Base-by-base conservation (phyloP, 305 asterid species). In the Fraxinus nigra region DNA sequence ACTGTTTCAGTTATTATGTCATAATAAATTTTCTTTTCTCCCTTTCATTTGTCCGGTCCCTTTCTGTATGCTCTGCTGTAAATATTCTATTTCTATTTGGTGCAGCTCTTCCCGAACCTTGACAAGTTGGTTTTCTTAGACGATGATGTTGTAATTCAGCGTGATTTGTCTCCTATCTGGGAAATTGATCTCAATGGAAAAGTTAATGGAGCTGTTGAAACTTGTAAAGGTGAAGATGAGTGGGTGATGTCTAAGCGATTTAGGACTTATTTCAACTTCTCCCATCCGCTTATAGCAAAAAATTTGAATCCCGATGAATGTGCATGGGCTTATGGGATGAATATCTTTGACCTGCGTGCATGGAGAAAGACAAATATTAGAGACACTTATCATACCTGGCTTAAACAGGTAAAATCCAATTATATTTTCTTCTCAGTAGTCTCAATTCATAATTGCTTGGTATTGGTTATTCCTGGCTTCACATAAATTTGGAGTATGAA, bases 241-340 rank as follows among this genome's bases (percentile, higher is more conserved):
- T 94, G 97, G 99, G 99, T 97, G 75, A 97, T 94, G 99, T 94
- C 98, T 40, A 97, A 97, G 92, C 92, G 89, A 78, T 89, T 97
- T 85, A 90, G 89, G 88, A 97, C 89, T 86, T 97, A 97, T 90
- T 97, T 94, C 97, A 97, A 97, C 90, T 97, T 97, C 89, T 94
- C 99, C 46, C 94, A 94, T 89, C 98, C 98, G 1, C 91, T 89
- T 38, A 88, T 94, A 80, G 91, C 92, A 20, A 92, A 91, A 84
- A 88, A 91, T 85, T 90, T 97, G 94, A 88, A 97, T 86, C 97
- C 98, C 26, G 96, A 92, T 10, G 98, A 97, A 77, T 97, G 99
- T 85, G 98, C 99, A 22, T 97, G 99, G 99, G 99, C 98, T 38
- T 97, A 97, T 86, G 98, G 99, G 79, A 97, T 97, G 99, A 97